Evolutionary conservation across 768 basidiomycete genomes (phyloP).

Genomic region (Phanerochaete carnosa): DNA sequence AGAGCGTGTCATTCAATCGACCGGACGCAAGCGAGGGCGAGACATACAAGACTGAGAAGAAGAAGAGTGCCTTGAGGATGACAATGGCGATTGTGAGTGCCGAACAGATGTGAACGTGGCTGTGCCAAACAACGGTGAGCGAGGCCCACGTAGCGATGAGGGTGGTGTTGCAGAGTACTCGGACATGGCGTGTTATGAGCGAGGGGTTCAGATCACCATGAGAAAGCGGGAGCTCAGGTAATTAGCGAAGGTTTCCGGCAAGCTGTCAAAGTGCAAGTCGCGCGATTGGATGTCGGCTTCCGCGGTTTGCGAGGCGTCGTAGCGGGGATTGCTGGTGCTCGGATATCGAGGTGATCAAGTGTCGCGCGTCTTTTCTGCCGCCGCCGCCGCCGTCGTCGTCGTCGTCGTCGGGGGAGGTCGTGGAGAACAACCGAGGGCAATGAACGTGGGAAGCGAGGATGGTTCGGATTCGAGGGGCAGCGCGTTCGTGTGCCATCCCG

Average conservation of each 20-base stretch:
- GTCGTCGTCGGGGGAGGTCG: neutral
- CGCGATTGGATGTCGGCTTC: neutral
- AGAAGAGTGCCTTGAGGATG: conserved; percentile 59
- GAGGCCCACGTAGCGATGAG: conserved; percentile 32
- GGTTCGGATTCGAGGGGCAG: conserved; percentile 31
- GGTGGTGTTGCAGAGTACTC: conserved; percentile 30
- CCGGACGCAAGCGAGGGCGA: neutral
- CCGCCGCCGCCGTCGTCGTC: neutral
- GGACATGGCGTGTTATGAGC: conserved; percentile 30
- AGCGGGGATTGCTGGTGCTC: neutral
- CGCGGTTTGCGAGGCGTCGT: neutral
- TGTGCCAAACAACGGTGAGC: conserved; percentile 64
- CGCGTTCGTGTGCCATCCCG: conserved; percentile 39
- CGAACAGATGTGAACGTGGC: conserved; percentile 53
- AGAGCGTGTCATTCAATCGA: neutral
- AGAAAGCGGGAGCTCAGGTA: neutral
- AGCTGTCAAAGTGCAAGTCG: neutral
- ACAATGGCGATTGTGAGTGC: conserved; percentile 50
- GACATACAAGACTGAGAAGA: conserved; percentile 39
- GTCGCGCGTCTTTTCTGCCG: neutral
- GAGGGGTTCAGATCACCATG: neutral
- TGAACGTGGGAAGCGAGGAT: neutral
- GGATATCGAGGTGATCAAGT: neutral
- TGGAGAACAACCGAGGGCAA: neutral
- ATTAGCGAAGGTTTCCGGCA: conserved; percentile 3